Evolutionary conservation across 345 rosid species (phyloP).

Genomic region (Gossypium raimondii): DNA sequence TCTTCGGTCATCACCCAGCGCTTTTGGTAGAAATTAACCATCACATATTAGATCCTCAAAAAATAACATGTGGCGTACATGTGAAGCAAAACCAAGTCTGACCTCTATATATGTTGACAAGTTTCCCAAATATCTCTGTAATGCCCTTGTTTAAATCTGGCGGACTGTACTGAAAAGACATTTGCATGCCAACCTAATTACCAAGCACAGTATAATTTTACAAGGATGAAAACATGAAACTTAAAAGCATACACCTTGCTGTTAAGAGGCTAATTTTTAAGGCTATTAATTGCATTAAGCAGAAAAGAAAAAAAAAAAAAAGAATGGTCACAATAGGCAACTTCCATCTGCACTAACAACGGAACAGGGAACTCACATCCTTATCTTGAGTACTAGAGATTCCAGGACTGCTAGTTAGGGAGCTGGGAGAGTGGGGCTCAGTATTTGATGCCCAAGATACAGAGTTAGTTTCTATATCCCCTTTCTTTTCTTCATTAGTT

Average conservation of each 20-base stretch:
- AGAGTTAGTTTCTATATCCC: conserved; percentile 18
- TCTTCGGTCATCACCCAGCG: conserved; percentile 90
- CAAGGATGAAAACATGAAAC: conserved; percentile 1
- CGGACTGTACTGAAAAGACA: conserved; percentile 55
- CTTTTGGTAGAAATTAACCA: conserved; percentile 35
- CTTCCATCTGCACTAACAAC: not conserved
- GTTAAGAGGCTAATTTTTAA: not conserved
- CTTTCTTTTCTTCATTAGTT: conserved; percentile 16
- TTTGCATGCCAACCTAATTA: conserved; percentile 25
- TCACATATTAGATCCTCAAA: conserved; percentile 12
- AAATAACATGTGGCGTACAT: not conserved
- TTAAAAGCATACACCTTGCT: not conserved
- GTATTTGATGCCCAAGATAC: conserved; percentile 23
- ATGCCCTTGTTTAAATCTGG: conserved; percentile 81
- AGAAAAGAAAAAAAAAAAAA: not conserved
- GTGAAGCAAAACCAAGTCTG: conserved; percentile 10
- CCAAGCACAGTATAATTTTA: not conserved
- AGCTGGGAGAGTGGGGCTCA: conserved; percentile 37
- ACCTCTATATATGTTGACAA: conserved; percentile 86
- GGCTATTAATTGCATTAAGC: not conserved
- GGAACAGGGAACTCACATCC: conserved; percentile 43
- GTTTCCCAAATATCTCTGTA: conserved; percentile 85
- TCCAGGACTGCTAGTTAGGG: conserved; percentile 31
- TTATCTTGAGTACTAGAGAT: conserved; percentile 27
- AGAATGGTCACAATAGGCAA: no score